Evolutionary conservation across 305 asterid genomes (phyloP), one percentile per base, ranked within the genome.

Genomic region (Fraxinus sp.): DNA sequence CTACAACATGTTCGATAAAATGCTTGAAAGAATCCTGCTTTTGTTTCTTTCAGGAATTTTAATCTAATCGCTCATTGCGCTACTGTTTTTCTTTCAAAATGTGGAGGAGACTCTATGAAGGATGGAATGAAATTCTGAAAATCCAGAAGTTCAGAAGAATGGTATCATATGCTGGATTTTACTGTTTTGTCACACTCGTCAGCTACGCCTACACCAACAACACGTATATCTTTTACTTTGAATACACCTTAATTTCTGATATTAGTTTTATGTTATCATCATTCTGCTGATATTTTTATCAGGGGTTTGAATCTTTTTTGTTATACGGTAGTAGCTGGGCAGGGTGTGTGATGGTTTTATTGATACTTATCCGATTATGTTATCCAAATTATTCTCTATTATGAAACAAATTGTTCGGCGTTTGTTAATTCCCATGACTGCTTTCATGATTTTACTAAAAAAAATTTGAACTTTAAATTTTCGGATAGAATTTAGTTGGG

Each of bases 61-160:
- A 16, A 33, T 79, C 52, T 71, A 71, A 16, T 33, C 13, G 46
- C 8, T 33, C 24, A 16, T n/a, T 16, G 77, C 9, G 11, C 46
- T 33, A 2, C 28, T 33, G 46, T 33, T 33, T 33, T 71, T 33
- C 46, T 5, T 32, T 7, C 79, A 84, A 79, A 24, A 89, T 89
- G 90, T 83, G 79, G 92, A 84, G 89, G 85, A 84, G 88, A 83
- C 83, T 91, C 11, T 87, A 89, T 55, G 91, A 91, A 8, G 91
- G 90, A 33, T 92, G 92, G 88, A 86, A 84, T 24, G 97, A 94
- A 41, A 87, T 95, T 87, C 80, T 92, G 86, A 95, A 90, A 87
- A 93, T 95, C 83, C 99, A 95, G 92, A 95, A 91, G 87, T 91
- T 95, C 78, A 88, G 98, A 36, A 91, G 99, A 83, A n/a, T 85